Evolutionary conservation across 108 stramenopile species (phyloP).

Genomic region (Cylindrotheca fusiformis): DNA sequence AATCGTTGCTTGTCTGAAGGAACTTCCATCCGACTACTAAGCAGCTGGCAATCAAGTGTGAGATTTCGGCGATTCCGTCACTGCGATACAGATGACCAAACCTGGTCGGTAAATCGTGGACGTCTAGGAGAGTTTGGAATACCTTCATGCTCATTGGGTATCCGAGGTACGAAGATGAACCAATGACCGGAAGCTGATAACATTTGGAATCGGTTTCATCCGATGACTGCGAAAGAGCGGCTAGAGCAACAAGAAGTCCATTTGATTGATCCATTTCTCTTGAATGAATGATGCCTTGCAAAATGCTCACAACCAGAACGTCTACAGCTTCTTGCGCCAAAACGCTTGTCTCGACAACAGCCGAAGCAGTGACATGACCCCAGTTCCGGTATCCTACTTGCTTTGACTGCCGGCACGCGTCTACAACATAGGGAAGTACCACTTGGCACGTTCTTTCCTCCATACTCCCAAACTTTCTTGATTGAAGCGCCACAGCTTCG

Average conservation of each 20-base stretch:
- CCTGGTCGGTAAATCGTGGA: conserved; percentile 7
- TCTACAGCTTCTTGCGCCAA: conserved; percentile 24
- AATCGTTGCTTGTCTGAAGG: neutral
- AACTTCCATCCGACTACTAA: conserved; percentile 26
- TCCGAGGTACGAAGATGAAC: neutral
- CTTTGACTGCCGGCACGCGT: conserved; percentile 29
- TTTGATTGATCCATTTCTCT: neutral
- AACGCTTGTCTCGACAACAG: conserved; percentile 33
- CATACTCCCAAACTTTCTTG: conserved; percentile 28
- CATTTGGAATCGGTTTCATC: conserved; percentile 2
- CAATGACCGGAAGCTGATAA: conserved; percentile 2
- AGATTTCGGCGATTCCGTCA: conserved; percentile 22
- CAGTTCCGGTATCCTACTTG: conserved; percentile 8
- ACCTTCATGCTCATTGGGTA: conserved; percentile 19
- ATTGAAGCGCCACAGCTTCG: conserved; percentile 53
- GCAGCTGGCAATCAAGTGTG: conserved; percentile 25
- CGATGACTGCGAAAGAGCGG: neutral
- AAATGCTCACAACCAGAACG: conserved; percentile 12
- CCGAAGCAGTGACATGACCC: conserved; percentile 47
- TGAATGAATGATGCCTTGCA: conserved; percentile 19
- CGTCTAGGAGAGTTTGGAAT: conserved; percentile 12
- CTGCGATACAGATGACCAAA: conserved; percentile 15
- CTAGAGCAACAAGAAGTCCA: conserved; percentile 8
- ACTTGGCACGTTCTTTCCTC: conserved; percentile 46
- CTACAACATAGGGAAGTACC: conserved; percentile 37